phyloP scores from a whole-genome alignment of 345 rosid genomes.

The Mercurialis annua region DNA sequence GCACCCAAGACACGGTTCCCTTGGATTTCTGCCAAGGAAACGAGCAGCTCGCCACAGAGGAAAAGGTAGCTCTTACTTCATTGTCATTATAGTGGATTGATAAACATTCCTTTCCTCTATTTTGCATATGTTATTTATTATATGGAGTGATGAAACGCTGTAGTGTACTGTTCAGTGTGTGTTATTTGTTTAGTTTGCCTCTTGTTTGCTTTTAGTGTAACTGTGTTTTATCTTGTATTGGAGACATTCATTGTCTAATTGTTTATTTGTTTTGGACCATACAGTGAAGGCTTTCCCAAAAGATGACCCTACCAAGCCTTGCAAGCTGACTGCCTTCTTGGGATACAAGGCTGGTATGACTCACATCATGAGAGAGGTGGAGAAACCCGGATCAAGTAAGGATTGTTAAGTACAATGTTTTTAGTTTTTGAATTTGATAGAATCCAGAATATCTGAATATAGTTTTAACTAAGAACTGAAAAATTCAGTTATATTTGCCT shows the following conservation, averaged over 20 bases:
- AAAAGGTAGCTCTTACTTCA: constrained; percentile 38
- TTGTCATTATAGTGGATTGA: neutral
- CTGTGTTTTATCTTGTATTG: neutral
- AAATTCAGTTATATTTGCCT: too few species aligned
- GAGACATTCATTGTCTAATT: too few species aligned
- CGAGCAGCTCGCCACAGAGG: constrained; percentile 86
- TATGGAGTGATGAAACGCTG: too few species aligned
- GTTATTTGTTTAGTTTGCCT: neutral
- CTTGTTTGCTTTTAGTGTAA: neutral
- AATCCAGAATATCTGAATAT: too few species aligned
- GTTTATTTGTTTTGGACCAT: constrained; percentile 4
- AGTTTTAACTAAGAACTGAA: too few species aligned
- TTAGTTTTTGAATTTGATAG: too few species aligned
- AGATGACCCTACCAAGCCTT: constrained; percentile 73
- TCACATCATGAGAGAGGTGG: constrained; percentile 86
- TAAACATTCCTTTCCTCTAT: too few species aligned
- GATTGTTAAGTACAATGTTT: too few species aligned
- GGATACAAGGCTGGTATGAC: constrained; percentile 96
- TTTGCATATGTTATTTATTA: neutral
- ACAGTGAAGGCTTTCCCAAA: constrained; percentile 91
- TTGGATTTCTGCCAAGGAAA: constrained; percentile 91
- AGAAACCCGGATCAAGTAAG: constrained; percentile 89
- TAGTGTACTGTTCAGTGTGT: too few species aligned
- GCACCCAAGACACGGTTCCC: constrained; percentile 93
- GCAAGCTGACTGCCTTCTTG: constrained; percentile 80